phyloP scores from a whole-genome alignment of 2,329 filamentous ascomycete species.

The Diaporthe australafricana region DNA sequence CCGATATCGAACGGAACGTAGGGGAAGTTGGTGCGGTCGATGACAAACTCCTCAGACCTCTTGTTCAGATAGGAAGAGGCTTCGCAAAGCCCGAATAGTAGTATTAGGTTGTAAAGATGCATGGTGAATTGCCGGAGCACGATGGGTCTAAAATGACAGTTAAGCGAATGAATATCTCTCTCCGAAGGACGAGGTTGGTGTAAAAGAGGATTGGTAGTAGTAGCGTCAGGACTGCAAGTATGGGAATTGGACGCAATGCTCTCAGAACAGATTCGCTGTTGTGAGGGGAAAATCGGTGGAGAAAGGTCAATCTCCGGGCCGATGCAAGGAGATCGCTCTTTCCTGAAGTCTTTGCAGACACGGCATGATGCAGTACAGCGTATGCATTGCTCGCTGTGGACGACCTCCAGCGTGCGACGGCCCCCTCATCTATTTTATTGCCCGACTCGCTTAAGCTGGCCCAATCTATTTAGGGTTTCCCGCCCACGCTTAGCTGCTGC shows the following conservation, averaged over 20 bases:
- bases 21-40: slow-evolving; percentile 72
- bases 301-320: neutral
- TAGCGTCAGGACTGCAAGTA: neutral
- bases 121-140: neutral
- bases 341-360: neutral
- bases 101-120: neutral
- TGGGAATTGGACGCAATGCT: neutral
- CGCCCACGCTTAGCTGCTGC: neutral
- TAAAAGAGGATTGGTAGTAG: too few relatives aligned
- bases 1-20: slow-evolving; percentile 75
- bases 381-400: neutral
- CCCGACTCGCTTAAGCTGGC: neutral
- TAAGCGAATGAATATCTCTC: neutral
- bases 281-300: neutral
- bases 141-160: neutral
- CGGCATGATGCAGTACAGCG: neutral
- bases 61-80: neutral
- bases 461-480: slow-evolving; percentile 16
- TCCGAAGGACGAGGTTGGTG: too few relatives aligned
- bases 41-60: slow-evolving; percentile 63
- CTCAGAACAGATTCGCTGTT: neutral
- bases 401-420: neutral
- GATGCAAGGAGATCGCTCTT: neutral
- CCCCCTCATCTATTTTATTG: neutral
- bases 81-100: neutral